Base-by-base conservation (phyloP, 2,329 filamentous ascomycete species). In the Fusarium sarcochroum region DNA sequence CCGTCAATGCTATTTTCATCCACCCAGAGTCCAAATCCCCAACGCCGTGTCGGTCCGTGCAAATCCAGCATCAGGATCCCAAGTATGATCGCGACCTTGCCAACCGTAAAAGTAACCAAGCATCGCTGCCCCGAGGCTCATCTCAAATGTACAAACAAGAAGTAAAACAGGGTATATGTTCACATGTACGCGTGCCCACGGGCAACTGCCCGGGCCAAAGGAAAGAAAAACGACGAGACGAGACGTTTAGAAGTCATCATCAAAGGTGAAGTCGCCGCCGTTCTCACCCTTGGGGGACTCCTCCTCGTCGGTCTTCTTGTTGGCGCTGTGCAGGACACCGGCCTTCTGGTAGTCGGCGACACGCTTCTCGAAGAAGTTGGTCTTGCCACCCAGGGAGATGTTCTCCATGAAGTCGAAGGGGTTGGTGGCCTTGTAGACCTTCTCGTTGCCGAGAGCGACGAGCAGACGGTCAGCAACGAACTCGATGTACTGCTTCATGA, bases 341-440 rank as follows among this genome's bases (percentile, higher is more conserved):
- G 96, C 94, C 89, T 99, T 99, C 85, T 99, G 96, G 89, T 99
- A 99, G 78, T 99, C 96, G 80, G 91, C 96, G 59, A 99, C 96
- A 75, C 96, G 93, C 92, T 99, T 99, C 91, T 99, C 96, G 81
- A 99, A 99, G 89, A 99, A 99, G 90, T 99, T 99, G 80, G 96
- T 99, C 92, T 99, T 99, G 83, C 96, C 96, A 52, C 94, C 93
- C 13, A 99, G 89, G 21, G 96, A 98, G 82, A 99, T 99, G 84
- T 97, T 98, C 88, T 99, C 96, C 96, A 99, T 99, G 83, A 99
- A 99, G 87, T 99, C 96, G 80, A 99, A 99, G 79, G 96, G 96
- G 85, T 99, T 99, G 80, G 91, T 89, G 25, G 91, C 86, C 79
- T 96, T 93, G 89, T 97, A 99, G 76, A 92, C 87, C 87, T 98